Evolutionary conservation across 2,329 filamentous ascomycete genomes (phyloP).

Genomic region (Peltaster fructicola): DNA sequence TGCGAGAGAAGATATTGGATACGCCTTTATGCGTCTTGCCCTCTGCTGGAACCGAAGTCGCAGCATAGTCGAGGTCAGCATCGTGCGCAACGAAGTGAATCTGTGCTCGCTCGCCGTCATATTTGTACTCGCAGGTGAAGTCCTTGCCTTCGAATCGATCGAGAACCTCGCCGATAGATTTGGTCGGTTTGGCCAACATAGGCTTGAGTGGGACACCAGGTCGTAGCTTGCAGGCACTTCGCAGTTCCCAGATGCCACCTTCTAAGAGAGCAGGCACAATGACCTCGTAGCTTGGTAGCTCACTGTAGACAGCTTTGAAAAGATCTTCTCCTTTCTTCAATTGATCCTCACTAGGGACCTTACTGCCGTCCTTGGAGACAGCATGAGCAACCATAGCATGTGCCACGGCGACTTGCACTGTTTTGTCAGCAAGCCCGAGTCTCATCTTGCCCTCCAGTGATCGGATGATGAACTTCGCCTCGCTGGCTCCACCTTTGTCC

Average conservation of each 20-base stretch:
- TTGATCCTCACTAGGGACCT: slow-evolving; percentile 54
- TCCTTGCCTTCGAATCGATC: slow-evolving; percentile 90
- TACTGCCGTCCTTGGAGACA: slow-evolving; percentile 46
- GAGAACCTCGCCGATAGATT: slow-evolving; percentile 91
- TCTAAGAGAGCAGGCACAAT: slow-evolving; percentile 82
- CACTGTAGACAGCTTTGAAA: slow-evolving; percentile 73
- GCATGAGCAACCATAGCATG: slow-evolving; percentile 81
- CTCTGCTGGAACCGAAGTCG: slow-evolving; percentile 37
- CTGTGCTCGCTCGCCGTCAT: slow-evolving; percentile 94
- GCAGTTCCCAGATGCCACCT: slow-evolving; percentile 67
- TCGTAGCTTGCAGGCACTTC: slow-evolving; percentile 73
- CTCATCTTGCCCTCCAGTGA: slow-evolving; percentile 90
- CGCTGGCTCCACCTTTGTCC: slow-evolving; percentile 83
- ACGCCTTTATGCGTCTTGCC: slow-evolving; percentile 56
- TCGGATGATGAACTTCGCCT: slow-evolving; percentile 84
- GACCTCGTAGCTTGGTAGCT: slow-evolving; percentile 86
- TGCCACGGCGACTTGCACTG: slow-evolving; percentile 73
- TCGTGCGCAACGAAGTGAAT: slow-evolving; percentile 91
- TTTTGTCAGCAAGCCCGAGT: slow-evolving; percentile 80
- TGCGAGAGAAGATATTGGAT: slow-evolving; percentile 87
- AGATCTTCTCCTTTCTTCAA: slow-evolving; percentile 69
- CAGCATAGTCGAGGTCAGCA: slow-evolving; percentile 50
- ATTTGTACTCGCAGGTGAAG: slow-evolving; percentile 98
- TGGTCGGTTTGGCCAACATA: slow-evolving; percentile 97
- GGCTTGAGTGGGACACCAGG: slow-evolving; percentile 91